These are phyloP conservation scores for Colletotrichum somersetense DNA, from an alignment of 2,329 filamentous ascomycete genomes.

Conservation along the genomic window DNA sequence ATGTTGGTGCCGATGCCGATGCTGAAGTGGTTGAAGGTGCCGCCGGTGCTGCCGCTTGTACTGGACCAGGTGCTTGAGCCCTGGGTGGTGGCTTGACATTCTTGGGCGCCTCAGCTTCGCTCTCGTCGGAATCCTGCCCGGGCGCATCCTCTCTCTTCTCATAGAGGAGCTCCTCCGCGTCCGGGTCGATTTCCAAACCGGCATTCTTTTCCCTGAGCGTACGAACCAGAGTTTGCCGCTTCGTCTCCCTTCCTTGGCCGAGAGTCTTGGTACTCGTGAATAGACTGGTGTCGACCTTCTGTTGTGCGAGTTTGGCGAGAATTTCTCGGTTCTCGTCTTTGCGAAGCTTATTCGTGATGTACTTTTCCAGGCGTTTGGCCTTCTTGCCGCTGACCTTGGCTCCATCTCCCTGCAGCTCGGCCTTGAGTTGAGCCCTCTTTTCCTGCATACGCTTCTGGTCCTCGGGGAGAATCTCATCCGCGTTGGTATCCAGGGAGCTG, in stretches of 20 bases:
- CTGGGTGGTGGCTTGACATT: slow-evolving; percentile 16
- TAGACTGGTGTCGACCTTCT: slow-evolving; percentile 84
- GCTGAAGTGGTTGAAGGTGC: neutral
- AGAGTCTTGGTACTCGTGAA: slow-evolving; percentile 83
- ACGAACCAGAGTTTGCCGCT: slow-evolving; percentile 74
- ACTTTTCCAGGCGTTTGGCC: slow-evolving; percentile 75
- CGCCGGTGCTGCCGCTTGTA: slow-evolving; percentile 21
- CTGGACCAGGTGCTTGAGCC: neutral
- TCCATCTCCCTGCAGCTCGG: slow-evolving; percentile 64
- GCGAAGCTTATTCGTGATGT: slow-evolving; percentile 88
- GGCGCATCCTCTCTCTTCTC: slow-evolving; percentile 50
- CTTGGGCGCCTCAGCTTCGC: slow-evolving; percentile 44
- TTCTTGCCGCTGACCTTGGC: slow-evolving; percentile 73
- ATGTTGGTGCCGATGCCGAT: neutral
- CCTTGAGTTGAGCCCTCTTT: slow-evolving; percentile 67
- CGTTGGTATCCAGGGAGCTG: slow-evolving; percentile 66
- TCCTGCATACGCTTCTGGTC: slow-evolving; percentile 63
- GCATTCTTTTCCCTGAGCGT: slow-evolving; percentile 74
- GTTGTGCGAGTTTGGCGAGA: slow-evolving; percentile 83
- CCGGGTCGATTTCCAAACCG: slow-evolving; percentile 68
- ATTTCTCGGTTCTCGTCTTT: slow-evolving; percentile 93
- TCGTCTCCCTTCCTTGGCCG: slow-evolving; percentile 78
- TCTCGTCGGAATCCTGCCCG: slow-evolving; percentile 50
- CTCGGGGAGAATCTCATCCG: slow-evolving; percentile 62
- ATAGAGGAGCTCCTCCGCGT: slow-evolving; percentile 68